Base-by-base conservation (phyloP, 805 yeast genomes). In the Kregervanrija pseudodelftensis region DNA sequence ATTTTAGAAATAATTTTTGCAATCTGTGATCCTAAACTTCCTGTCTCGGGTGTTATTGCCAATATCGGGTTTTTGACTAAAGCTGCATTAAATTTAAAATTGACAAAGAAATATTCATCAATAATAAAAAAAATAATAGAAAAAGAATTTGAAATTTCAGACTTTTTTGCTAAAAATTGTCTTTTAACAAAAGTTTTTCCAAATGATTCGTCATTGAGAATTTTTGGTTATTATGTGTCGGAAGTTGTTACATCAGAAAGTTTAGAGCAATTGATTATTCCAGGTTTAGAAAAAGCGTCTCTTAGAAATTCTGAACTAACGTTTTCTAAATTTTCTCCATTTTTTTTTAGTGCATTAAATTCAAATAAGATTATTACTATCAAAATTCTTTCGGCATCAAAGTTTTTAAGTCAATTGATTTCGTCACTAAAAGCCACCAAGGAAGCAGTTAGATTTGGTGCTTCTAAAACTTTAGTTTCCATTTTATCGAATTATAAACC, bases 241-340 rank as follows among this genome's bases (percentile, higher is more conserved):
- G 32, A 31, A 3, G 38, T 49, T 15, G 40, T 52, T 13, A 12
- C 47, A 4, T 10, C 11, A 0, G 46, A 49, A 10, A 52, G 55
- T 8, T 47, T 54, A 33, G 40, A 36, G 12, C 42, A 44, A 5
- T 16, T 49, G 3, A 11, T 60, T 7, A 8, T 57, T 4, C 87
- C 95, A 2, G 71, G 75, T 14, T 55, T 90, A 40, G 90, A 85
- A 55, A 87, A 84, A 58, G 76, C 90, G 1, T 69, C 83, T 41
- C 68, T 90, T 50, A 76, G 96, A 60, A 78, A 95, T 2, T 82
- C 96, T 0, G 96, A 88, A 56, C 61, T 68, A 34, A 76, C 86
- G 0, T 75, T 87, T 45, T 72, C 71, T n/a, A 51, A 56, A 14
- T 58, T 82, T n/a, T 59, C 84, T 2, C 75, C 80, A 3, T 68